Base-by-base conservation (phyloP, 1,139 yeast genomes). In the Blastobotrys capitulatus region DNA sequence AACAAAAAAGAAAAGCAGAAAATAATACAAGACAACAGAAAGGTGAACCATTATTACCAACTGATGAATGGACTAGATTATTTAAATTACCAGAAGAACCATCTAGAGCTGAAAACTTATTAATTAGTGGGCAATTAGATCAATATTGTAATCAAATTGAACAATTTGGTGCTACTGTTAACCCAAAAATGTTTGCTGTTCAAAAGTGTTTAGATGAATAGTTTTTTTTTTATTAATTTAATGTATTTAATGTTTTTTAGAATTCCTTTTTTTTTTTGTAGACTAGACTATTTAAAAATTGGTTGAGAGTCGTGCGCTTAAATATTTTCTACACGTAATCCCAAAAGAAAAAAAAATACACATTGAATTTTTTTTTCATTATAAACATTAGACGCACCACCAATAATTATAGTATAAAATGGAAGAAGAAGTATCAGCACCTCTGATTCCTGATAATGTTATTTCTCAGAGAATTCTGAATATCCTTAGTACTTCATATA, bases 61-160 rank as follows among this genome's bases (percentile, higher is more conserved):
- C 68, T 29, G 79, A 81, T 44, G 90, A 83, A 62, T 85, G 89
- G 89, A 79, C 76, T 63, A 66, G 77, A 42, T 69, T 79, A 38
- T 84, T 81, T 73, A 81, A 76, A 67, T 76, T 84, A 57, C 90
- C 94, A 29, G 76, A 70, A 47, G 90, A 84, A 65, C 94, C 95
- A 44, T 80, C 88, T 31, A 77, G 92, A 62, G 78, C 80, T 58
- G 89, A 85, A 61, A 83, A 82, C 67, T 72, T 86, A 71, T 76
- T 86, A 57, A 75, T 80, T 59, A 77, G 86, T 52, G 82, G 84
- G 51, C 82, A 85, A 63, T 80, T 86, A 57, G 82, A 82, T 64
- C 80, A 78, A 58, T 79, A 80, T 61, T 84, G 89, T 63, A 78
- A 77, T 58, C 86, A 81, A 71, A 65, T 83, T 70, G 77, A 82